Evolutionary conservation across 768 basidiomycete genomes (phyloP).

Genomic region (Suillus luteus): DNA sequence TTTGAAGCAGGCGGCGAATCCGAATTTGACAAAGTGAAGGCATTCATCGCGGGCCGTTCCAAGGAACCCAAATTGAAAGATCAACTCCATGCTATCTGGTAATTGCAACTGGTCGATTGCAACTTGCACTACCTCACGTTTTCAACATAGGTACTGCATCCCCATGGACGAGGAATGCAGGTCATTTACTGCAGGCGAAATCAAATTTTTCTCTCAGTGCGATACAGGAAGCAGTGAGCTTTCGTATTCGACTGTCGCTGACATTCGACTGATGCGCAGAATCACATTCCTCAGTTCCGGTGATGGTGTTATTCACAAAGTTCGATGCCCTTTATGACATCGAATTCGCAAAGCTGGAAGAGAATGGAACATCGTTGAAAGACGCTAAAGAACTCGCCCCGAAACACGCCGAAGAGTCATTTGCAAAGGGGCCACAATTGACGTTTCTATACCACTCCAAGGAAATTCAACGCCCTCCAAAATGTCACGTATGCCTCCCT

Average conservation of each 20-base stretch:
- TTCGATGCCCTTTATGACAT: slow-evolving; percentile 33
- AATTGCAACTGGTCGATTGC: not conserved
- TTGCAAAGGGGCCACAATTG: not conserved
- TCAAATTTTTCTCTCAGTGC: slow-evolving; percentile 18
- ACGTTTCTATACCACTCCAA: not conserved
- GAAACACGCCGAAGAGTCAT: slow-evolving; percentile 16
- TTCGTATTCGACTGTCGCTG: not conserved
- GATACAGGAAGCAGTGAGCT: slow-evolving; percentile 15
- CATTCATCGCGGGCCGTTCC: not conserved
- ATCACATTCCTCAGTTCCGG: slow-evolving; percentile 34
- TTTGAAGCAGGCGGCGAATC: not conserved
- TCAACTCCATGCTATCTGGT: slow-evolving; percentile 44
- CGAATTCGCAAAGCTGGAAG: slow-evolving; percentile 20
- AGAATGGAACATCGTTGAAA: slow-evolving; percentile 15
- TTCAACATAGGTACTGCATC: slow-evolving; percentile 41
- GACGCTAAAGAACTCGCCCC: slow-evolving; percentile 19
- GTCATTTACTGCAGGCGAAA: slow-evolving; percentile 31
- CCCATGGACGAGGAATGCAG: slow-evolving; percentile 27
- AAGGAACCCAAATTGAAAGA: not conserved
- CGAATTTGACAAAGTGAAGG: not conserved
- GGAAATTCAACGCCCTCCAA: not conserved
- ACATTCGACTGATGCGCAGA: not conserved
- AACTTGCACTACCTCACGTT: not conserved
- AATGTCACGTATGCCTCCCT: not conserved
- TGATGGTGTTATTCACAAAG: slow-evolving; percentile 42